phyloP scores from a whole-genome alignment of 1,284 basidiomycete species.

The Ceratobasidium theobromae region DNA sequence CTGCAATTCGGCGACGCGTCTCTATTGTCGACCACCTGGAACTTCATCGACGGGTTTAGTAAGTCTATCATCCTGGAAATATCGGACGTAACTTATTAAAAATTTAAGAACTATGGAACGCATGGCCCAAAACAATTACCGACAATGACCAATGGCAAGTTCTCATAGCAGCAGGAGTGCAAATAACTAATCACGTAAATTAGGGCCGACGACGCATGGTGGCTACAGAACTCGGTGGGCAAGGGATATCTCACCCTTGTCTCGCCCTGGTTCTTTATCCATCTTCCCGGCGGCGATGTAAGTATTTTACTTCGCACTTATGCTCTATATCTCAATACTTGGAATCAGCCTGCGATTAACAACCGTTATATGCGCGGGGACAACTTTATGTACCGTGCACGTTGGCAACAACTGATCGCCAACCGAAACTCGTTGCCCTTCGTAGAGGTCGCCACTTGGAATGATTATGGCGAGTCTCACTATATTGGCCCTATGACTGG shows the following conservation, averaged over 20 bases:
- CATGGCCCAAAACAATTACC: conserved; percentile 40
- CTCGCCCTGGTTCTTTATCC: conserved; percentile 47
- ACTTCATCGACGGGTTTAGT: conserved; percentile 45
- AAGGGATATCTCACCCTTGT: conserved; percentile 48
- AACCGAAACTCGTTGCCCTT: conserved; percentile 43
- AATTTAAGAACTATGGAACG: conserved; percentile 13
- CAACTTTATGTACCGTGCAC: conserved; percentile 45
- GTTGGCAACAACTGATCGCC: conserved; percentile 46
- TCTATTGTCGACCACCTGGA: conserved; percentile 38
- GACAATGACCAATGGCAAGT: conserved; percentile 37
- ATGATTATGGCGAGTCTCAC: conserved; percentile 30
- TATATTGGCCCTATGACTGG: conserved; percentile 31
- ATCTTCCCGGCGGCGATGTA: conserved; percentile 42
- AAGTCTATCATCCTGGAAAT: not conserved
- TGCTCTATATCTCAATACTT: not conserved
- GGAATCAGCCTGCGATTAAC: conserved; percentile 40
- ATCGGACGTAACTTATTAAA: not conserved
- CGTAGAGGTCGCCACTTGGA: conserved; percentile 45
- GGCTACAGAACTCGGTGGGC: conserved; percentile 42
- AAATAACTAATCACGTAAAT: not conserved
- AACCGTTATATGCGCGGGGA: conserved; percentile 48
- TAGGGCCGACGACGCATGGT: conserved; percentile 33
- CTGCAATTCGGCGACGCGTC: conserved; percentile 43
- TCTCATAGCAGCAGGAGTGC: not conserved
- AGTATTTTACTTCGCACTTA: not conserved